These are phyloP conservation scores for Laguncularia racemosa DNA, from an alignment of 345 rosid species.

Conservation along the genomic window DNA sequence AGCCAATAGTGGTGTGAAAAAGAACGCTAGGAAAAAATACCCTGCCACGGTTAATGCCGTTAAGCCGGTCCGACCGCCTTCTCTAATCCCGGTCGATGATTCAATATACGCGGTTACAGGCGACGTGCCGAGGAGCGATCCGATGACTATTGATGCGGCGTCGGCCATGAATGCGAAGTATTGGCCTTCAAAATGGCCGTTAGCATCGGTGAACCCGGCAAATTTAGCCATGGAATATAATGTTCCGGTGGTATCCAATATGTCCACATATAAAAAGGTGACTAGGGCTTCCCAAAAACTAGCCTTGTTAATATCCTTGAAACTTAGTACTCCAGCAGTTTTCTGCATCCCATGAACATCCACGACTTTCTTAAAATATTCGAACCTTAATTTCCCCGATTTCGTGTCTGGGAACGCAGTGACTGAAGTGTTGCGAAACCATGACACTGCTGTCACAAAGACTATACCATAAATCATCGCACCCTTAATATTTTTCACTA, in stretches of 20 bases:
- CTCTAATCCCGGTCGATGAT: constrained; percentile 85
- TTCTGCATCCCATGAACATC: constrained; percentile 55
- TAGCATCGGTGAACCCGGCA: constrained; percentile 60
- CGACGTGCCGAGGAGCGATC: constrained; percentile 85
- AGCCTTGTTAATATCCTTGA: constrained; percentile 43
- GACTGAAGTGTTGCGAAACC: constrained; percentile 79
- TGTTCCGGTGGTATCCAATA: constrained; percentile 86
- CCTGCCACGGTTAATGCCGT: constrained; percentile 81
- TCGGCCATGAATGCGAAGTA: constrained; percentile 96
- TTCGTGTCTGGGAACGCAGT: constrained; percentile 66
- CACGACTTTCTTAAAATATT: constrained; percentile 74
- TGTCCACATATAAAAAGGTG: constrained; percentile 81
- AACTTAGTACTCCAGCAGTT: constrained; percentile 86
- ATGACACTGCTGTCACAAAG: constrained; percentile 74
- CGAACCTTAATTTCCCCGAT: constrained; percentile 49
- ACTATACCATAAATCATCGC: constrained; percentile 85
- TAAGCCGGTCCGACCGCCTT: constrained; percentile 81
- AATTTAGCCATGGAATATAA: constrained; percentile 87
- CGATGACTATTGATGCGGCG: constrained; percentile 70
- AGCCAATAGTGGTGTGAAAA: constrained; percentile 79
- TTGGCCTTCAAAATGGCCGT: constrained; percentile 72
- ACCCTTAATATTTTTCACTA: constrained; percentile 70
- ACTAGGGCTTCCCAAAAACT: constrained; percentile 86
- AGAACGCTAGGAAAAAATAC: constrained; percentile 72
- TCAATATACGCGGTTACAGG: constrained; percentile 80